Base-by-base conservation (phyloP, 768 basidiomycete genomes). In the Mycena latifolia region DNA sequence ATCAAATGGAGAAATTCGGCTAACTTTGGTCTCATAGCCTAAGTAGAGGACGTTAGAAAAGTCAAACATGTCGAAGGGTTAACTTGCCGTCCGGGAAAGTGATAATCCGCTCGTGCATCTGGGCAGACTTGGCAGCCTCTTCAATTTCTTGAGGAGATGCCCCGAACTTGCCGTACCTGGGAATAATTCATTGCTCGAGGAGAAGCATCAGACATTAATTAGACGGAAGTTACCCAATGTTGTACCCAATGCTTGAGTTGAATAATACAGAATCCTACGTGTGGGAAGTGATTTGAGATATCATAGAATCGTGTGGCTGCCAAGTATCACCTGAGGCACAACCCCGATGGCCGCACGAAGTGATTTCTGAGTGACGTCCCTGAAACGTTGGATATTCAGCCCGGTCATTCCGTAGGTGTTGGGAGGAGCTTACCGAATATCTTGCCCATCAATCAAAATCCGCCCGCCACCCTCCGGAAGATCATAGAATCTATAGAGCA, bases 401-500 rank as follows among this genome's bases (percentile, higher is more conserved):
- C 52, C 48, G 47, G 51, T 54, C 29, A 55, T 18, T 47, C 33
- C 31, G 50, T 27, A 20, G 52, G 18, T 3, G 20, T 27, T 22
- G 8, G 27, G 43, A 31, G n/a, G 24, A 3, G 48, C 71, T 20
- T 67, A 81, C 84, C 84, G 79, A 59, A 98, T 92, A 71, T 98
- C 93, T 72, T 92, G 85, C 6, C 92, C 94, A 71, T 98, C 95
- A 65, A 97, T 89, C 50, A 89, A 78, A 69, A 97, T 95, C 43
- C 90, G 81, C 17, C 92, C 92, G 65, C 92, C 86, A 33, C 95
- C 95, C 58, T 89, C 87, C 20, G 86, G 84, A 17, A 96, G 83
- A 72, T 98, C 96, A 76, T 98, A 98, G 80, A 99, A 95, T 24
- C 96, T 86, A 77, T 94, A 98, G 18, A 99, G 82, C 29, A 96